These are phyloP conservation scores for Plasmodiophora brassicae DNA, from an alignment of 208 protist species.

Conservation along the genomic window DNA sequence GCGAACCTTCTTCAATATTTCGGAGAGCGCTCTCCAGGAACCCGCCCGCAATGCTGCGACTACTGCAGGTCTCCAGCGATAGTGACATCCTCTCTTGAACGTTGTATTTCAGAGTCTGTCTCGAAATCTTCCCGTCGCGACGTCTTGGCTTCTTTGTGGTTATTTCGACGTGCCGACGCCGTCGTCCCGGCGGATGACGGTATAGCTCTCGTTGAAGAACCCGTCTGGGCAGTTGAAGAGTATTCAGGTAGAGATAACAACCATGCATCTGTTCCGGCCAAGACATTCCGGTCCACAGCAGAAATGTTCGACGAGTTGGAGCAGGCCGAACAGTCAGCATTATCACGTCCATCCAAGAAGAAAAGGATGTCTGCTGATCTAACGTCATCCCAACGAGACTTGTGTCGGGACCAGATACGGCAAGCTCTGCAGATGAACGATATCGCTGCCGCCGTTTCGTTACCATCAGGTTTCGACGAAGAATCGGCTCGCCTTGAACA, in stretches of 20 bases:
- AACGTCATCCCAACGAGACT: background rate
- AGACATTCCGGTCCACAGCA: background rate
- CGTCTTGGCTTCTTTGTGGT: too few species aligned
- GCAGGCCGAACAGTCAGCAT: background rate
- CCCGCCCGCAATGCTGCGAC: background rate
- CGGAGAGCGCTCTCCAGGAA: background rate
- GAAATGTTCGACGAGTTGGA: background rate
- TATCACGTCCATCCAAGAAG: background rate
- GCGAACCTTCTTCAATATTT: conserved; percentile 24
- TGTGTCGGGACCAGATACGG: background rate
- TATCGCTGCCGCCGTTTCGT: background rate
- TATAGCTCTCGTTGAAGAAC: background rate
- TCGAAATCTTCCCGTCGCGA: background rate
- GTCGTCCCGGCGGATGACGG: background rate
- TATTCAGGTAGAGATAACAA: background rate
- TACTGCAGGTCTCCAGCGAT: background rate
- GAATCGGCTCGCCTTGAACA: background rate
- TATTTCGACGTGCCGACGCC: background rate
- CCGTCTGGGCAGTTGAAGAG: background rate
- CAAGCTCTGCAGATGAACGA: background rate
- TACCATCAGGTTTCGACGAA: background rate
- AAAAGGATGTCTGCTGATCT: background rate
- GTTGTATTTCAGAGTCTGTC: background rate
- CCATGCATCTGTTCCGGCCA: background rate
- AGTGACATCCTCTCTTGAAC: background rate